Conservation (phyloP, 306 rosid species). For the Aeschynomene evenia region DNA sequence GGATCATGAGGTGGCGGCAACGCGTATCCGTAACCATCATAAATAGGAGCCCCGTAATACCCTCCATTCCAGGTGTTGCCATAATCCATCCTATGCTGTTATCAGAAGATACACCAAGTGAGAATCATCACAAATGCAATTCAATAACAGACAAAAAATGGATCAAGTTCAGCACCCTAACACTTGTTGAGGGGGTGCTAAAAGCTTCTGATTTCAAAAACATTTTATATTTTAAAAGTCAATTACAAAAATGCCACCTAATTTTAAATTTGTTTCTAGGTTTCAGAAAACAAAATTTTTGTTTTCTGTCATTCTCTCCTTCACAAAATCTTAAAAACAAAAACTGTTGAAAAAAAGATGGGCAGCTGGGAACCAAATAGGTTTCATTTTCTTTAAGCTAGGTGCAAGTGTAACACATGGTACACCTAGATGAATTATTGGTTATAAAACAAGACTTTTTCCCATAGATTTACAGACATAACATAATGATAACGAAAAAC, state of each 20-base stretch:
- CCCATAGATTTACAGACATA: neutral
- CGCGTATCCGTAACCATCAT: conserved; percentile 88
- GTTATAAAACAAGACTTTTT: neutral
- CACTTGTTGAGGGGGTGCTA: too few relatives aligned
- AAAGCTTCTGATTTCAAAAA: too few relatives aligned
- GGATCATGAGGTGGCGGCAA: conserved; percentile 85
- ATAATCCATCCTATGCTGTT: conserved; percentile 69
- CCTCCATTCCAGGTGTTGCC: conserved; percentile 75
- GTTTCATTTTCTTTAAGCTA: neutral
- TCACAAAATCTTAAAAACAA: too few relatives aligned
- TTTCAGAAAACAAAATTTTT: too few relatives aligned
- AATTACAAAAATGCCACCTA: too few relatives aligned
- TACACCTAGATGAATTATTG: neutral
- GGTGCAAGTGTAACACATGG: neutral
- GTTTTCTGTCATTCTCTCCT: too few relatives aligned
- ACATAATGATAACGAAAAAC: neutral
- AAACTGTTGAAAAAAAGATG: too few relatives aligned
- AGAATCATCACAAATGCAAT: conserved; percentile 26
- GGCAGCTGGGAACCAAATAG: neutral
- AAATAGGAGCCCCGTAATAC: conserved; percentile 74
- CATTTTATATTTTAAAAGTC: too few relatives aligned
- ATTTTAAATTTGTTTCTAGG: too few relatives aligned
- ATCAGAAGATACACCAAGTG: conserved; percentile 24
- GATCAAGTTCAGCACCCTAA: neutral
- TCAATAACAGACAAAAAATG: neutral